Base-by-base conservation (phyloP, 2,329 filamentous ascomycete species). In the Achaetomium macrosporum region DNA sequence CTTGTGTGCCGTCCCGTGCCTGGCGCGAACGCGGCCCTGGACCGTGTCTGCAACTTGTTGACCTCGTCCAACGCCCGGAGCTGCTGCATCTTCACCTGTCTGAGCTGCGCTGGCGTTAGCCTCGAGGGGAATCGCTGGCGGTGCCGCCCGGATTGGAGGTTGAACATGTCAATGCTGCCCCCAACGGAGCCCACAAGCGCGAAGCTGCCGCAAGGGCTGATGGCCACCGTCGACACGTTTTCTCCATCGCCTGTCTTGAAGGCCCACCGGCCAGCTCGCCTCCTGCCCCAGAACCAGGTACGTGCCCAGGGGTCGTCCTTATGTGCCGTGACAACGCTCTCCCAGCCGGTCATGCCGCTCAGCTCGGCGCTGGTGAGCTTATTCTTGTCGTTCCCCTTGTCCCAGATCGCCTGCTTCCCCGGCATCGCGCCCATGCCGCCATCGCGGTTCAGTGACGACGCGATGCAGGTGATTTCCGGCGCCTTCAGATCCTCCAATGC, bases 251-350 rank as follows among this genome's bases (percentile, higher is more conserved):
- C 81, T 0, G 91, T 96, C 59, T 88, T 84, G 61, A 99, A 89
- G 0, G 88, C 86, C 93, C 93, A 99, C 58, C 93, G 80, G 11
- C 93, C 93, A 45, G 93, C 91, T 63, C 87, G 84, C 71, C 95
- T 96, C 52, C 90, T 85, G 6, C 92, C 93, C 91, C 93, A 97
- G 71, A 96, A 96, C 93, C 93, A 99, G 1, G 93, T 97, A 49
- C 93, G 83, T 16, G 90, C 93, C 65, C 82, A 88, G 42, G 84
- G 79, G 64, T 97, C 92, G 47, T 86, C 83, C 64, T 85, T 85
- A 66, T 99, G 95, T 10, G 90, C 92, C 4, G 93, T 99, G 2
- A 99, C 82, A 7, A 99, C 84, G 65, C 92, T 96, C 69, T 99
- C 95, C 93, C 93, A 99, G 1, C 93, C 93, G 2, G 91, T 96